These are phyloP conservation scores for Marasmius tenuissimus DNA, from an alignment of 1,284 basidiomycete species.

Conservation along the genomic window DNA sequence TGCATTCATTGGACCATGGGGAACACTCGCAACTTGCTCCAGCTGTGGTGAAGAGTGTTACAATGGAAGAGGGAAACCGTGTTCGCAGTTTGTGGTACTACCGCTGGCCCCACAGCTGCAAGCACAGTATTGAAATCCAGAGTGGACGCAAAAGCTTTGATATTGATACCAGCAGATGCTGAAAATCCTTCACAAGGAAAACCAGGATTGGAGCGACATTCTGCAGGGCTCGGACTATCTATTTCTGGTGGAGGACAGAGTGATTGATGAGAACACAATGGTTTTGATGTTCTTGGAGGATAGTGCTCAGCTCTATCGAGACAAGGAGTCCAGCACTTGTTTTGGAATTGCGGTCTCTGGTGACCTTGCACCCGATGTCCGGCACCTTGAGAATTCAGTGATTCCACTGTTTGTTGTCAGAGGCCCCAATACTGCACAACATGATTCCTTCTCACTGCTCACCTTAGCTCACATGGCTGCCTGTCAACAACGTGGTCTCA, in stretches of 20 bases:
- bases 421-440: constrained; percentile 31
- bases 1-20: not conserved
- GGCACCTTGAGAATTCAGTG: constrained; percentile 23
- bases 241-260: constrained; percentile 10
- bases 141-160: too few species aligned
- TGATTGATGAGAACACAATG: constrained; percentile 22
- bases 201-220: constrained; percentile 18
- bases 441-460: constrained; percentile 37
- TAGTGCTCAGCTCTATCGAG: constrained; percentile 31
- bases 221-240: constrained; percentile 16
- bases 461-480: constrained; percentile 31
- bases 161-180: too few species aligned
- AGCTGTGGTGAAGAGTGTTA: not conserved
- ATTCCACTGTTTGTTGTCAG: constrained; percentile 26
- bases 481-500: constrained; percentile 21
- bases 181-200: too few species aligned
- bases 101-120: not conserved
- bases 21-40: not conserved
- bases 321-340: too few species aligned
- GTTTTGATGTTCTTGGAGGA: constrained; percentile 31
- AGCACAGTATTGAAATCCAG: not conserved
- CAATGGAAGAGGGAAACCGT: not conserved
- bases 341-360: constrained; percentile 23
- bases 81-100: not conserved
- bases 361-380: constrained; percentile 15